A percentile compares a stretch with the other conserved stretches of the same genome.
Conservation (phyloP, 2,329 filamentous ascomycete species). For the Trichoderma semiorbis region DNA sequence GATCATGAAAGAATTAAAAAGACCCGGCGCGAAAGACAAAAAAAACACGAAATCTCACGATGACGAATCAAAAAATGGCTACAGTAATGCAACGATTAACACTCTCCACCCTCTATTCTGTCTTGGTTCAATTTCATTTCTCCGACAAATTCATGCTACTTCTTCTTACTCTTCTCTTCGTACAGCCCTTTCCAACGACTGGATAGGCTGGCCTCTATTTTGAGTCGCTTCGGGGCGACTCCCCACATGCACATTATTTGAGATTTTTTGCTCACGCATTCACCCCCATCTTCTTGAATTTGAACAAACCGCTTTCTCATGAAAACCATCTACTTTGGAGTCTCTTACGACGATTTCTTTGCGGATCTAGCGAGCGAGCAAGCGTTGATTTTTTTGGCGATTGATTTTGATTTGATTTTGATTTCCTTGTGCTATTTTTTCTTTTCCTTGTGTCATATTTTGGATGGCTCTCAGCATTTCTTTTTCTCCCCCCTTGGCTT, state of each 20-base stretch:
- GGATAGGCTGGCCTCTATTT: slow-evolving; percentile 30
- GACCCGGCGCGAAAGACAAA: slow-evolving; percentile 35
- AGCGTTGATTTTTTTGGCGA: slow-evolving; percentile 32
- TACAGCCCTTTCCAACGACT: slow-evolving; percentile 16
- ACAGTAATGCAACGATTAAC: slow-evolving; percentile 19
- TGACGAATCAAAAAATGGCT: slow-evolving; percentile 29
- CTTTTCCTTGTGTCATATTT: slow-evolving; percentile 15
- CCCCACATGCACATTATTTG: slow-evolving; percentile 24
- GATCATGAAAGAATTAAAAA: slow-evolving; percentile 34
- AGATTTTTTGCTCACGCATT: slow-evolving; percentile 51
- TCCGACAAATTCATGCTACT: slow-evolving; percentile 25
- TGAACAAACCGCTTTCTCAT: slow-evolving; percentile 30
- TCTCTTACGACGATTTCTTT: slow-evolving; percentile 31
- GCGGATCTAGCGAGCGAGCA: slow-evolving; percentile 37
- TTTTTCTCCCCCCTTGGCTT: neutral
- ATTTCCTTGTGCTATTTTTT: slow-evolving; percentile 19
- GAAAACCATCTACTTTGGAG: slow-evolving; percentile 30
- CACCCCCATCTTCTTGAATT: slow-evolving; percentile 34
- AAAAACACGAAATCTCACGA: slow-evolving; percentile 35
- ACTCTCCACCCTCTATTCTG: slow-evolving; percentile 20
- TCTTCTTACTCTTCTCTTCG: slow-evolving; percentile 21
- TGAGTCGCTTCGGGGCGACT: slow-evolving; percentile 33
- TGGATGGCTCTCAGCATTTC: neutral
- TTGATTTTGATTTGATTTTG: slow-evolving; percentile 23
- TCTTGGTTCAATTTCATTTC: slow-evolving; percentile 20